Conservation (phyloP, 2,329 filamentous ascomycete genomes). For the Podosphaera xanthii region DNA sequence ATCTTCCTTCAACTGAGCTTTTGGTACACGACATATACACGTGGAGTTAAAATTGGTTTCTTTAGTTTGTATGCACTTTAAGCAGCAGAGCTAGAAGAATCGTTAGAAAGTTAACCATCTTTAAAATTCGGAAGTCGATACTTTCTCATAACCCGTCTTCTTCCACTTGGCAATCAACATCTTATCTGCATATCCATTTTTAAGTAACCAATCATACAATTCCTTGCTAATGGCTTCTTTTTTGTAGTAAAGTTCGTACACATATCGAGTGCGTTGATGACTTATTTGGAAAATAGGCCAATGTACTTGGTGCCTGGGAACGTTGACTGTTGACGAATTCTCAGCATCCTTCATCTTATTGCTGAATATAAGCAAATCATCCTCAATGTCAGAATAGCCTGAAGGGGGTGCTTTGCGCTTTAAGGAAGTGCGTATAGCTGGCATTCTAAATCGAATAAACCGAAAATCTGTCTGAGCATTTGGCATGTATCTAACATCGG, state of each 20-base stretch:
- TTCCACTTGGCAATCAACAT: constrained; percentile 99
- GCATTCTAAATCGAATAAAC: constrained; percentile 28
- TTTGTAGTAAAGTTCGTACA: constrained; percentile 95
- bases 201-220: constrained; percentile 88
- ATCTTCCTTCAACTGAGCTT: constrained; percentile 70
- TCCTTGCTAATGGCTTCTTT: constrained; percentile 85
- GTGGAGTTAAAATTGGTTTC: constrained; percentile 98
- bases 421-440: constrained; percentile 49
- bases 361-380: constrained; percentile 61
- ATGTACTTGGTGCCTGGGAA: constrained; percentile 64
- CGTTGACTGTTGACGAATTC: constrained; percentile 63
- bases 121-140: constrained; percentile 17
- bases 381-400: constrained; percentile 72
- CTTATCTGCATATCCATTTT: constrained; percentile 87
- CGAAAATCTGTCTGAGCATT: no score
- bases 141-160: constrained; percentile 97
- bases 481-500: no score
- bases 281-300: constrained; percentile 98
- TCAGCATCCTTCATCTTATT: constrained; percentile 94
- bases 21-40: constrained; percentile 87
- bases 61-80: constrained; percentile 96
- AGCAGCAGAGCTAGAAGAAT: constrained; percentile 52
- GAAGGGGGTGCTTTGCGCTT: constrained; percentile 67
- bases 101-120: not conserved
- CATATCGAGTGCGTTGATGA: constrained; percentile 76